phyloP scores from a whole-genome alignment of 352 stramenopile species.

The Globisporangium viniferum region DNA sequence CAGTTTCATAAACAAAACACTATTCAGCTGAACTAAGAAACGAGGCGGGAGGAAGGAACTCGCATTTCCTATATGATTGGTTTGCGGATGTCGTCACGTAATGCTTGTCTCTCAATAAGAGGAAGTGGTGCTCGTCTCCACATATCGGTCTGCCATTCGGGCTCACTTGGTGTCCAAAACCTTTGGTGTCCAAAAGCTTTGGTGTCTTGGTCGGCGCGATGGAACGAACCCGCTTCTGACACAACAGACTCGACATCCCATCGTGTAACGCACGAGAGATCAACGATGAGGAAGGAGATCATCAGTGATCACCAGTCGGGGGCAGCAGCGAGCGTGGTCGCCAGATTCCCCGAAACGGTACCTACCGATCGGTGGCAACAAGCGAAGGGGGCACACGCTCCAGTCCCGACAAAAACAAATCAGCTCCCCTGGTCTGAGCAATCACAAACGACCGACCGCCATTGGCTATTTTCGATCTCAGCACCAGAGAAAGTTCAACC shows the following conservation, averaged over 20 bases:
- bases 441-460: neutral
- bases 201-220: neutral
- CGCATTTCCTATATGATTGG: too few species aligned
- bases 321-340: neutral
- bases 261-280: neutral
- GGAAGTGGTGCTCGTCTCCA: too few species aligned
- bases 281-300: neutral
- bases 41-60: too few species aligned
- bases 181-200: too few species aligned
- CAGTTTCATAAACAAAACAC: too few species aligned
- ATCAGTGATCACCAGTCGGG: neutral
- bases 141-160: too few species aligned
- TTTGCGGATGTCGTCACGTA: too few species aligned
- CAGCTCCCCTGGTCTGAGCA: neutral
- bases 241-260: neutral
- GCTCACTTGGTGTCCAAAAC: too few species aligned
- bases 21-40: too few species aligned
- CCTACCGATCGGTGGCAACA: neutral
- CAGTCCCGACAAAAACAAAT: slow-evolving; percentile 2
- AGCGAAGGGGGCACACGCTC: neutral
- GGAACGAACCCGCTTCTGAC: neutral
- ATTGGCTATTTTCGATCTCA: neutral
- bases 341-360: slow-evolving; percentile 6
- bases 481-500: neutral
- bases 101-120: too few species aligned